Evolutionary conservation across 495 filamentous ascomycete genomes (phyloP), one percentile per base, ranked within the genome.

Genomic region (Usnea hakonensis): DNA sequence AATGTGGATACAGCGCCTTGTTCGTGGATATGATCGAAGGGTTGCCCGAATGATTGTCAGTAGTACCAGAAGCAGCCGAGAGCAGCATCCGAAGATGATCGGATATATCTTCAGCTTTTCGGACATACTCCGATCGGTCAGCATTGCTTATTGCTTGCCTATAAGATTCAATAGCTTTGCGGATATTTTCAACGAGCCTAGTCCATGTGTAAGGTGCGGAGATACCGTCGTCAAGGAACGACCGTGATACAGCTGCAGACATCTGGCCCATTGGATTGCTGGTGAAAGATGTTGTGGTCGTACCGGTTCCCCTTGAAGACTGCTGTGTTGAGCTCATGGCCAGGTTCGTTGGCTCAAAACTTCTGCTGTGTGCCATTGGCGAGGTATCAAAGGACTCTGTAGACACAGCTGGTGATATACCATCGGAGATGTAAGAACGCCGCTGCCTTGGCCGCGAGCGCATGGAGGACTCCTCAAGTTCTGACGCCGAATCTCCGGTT

Each of bases 11-110:
- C 48, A 98, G 78, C 3, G 90, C 86, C 74, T 96, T 96, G 74
- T 98, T 98, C 10, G 91, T 92, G 10, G 90, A 94, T 58, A 98
- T 98, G 71, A 97, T 97, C n/a, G 94, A 97, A 35, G 95, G 94
- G 65, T 96, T 94, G 50, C 95, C 95, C 14, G 94, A 98, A 72
- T 98, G 94, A 68, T 97, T 97, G 71, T 98, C 94, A 2, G 94
- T 98, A 5, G 94, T 97, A 56, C 90, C 90, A 11, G 94, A 98
- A 5, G 91, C 94, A 55, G 95, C 95, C 36, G 91, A 90, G 46
- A 98, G 82, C n/a, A 98, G 81, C 68, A 97, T 82, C 44, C 94
- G 88, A 46, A 97, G 79, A 73, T 97, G 92, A 70, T 98, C 95
- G 35, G 94, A 97, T 57, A 98, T 96, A 70, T 97, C 92, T 74